Conservation (phyloP, 495 filamentous ascomycete genomes). For the Neurospora sp. region DNA sequence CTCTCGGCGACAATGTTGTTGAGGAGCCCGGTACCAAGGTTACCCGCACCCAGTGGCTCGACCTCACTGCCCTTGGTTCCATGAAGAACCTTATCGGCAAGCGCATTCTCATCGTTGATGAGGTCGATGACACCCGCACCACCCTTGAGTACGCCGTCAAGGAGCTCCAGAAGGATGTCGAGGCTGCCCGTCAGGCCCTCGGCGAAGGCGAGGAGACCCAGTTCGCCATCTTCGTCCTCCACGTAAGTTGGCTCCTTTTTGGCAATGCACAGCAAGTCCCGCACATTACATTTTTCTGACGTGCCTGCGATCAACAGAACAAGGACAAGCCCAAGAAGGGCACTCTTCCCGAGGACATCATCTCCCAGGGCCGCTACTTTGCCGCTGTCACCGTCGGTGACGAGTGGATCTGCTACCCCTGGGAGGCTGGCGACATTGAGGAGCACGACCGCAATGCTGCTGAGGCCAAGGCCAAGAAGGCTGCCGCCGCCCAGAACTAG, state of each 20-base stretch:
- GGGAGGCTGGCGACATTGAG: conserved; percentile 95
- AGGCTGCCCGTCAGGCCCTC: conserved; percentile 60
- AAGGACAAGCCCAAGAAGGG: conserved; percentile 97
- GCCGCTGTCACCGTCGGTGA: conserved; percentile 82
- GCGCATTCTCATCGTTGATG: conserved; percentile 95
- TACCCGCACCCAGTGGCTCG: conserved; percentile 96
- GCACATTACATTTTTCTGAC: background rate
- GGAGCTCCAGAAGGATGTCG: conserved; percentile 95
- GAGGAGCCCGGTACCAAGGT: conserved; percentile 86
- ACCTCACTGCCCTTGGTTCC: conserved; percentile 71
- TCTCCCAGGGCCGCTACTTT: conserved; percentile 63
- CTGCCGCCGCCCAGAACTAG: background rate
- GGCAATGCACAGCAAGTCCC: background rate
- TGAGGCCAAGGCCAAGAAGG: conserved; percentile 26
- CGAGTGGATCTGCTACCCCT: conserved; percentile 99
- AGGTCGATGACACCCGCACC: conserved; percentile 96
- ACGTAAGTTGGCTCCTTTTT: conserved; percentile 49
- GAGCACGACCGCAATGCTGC: conserved; percentile 72
- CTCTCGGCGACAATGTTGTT: conserved; percentile 48
- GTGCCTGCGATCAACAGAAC: conserved; percentile 47
- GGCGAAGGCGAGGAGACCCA: conserved; percentile 63
- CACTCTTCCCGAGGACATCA: conserved; percentile 67
- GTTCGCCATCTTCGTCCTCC: conserved; percentile 90
- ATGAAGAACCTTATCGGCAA: conserved; percentile 93
- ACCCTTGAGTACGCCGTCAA: conserved; percentile 94